These are phyloP conservation scores for Brettanomyces sp. DNA, from an alignment of 805 yeast genomes.

Conservation along the genomic window DNA sequence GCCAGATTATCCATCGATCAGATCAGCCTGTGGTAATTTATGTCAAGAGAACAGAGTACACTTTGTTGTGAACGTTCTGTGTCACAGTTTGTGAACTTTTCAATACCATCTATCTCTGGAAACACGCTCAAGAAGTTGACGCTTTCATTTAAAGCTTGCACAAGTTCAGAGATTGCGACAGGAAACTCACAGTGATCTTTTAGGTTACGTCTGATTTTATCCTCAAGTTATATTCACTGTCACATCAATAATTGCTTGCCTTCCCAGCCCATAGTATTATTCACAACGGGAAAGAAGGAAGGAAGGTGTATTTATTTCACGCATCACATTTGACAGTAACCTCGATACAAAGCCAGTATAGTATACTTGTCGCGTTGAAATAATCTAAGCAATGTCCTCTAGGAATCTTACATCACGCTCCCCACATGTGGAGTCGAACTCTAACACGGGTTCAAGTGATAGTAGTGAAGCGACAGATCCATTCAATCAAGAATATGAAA, in stretches of 20 bases:
- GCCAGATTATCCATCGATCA: no score
- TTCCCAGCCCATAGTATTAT: neutral
- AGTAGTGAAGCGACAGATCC: constrained; percentile 16
- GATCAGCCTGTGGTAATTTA: neutral
- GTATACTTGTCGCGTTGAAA: neutral
- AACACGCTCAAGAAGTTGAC: no score
- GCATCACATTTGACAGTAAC: neutral
- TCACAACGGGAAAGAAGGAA: neutral
- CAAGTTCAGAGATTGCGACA: no score
- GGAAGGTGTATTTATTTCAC: neutral
- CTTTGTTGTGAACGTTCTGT: neutral
- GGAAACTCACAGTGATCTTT: no score
- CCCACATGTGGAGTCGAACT: constrained; percentile 21
- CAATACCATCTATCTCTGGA: neutral
- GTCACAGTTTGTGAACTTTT: constrained; percentile 1
- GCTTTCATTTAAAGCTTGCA: no score
- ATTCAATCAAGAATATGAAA: constrained; percentile 23
- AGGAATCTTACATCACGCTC: constrained; percentile 26
- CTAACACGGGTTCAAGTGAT: constrained; percentile 13
- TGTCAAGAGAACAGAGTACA: neutral
- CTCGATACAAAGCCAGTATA: neutral
- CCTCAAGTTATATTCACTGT: no score
- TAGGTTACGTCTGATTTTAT: no score
- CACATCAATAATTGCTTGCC: no score
- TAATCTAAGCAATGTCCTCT: constrained; percentile 16